Conservation (phyloP, 352 stramenopile species). For the Phytophthora ramorum region DNA sequence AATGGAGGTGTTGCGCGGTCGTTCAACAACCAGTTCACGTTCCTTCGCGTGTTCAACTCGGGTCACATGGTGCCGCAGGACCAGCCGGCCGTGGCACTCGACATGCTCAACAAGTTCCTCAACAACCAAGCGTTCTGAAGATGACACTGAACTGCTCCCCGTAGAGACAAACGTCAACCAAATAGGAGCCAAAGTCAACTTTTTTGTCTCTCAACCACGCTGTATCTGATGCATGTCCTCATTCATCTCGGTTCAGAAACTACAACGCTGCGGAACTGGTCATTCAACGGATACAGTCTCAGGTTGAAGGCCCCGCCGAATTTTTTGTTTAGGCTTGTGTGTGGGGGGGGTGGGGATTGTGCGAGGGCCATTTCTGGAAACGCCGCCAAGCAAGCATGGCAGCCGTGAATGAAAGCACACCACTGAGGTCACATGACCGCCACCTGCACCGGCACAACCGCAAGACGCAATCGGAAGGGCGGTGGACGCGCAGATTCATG, state of each 20-base stretch:
- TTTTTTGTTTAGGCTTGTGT: neutral
- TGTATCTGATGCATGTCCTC: neutral
- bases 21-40: conserved; percentile 58
- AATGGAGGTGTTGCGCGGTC: conserved; percentile 42
- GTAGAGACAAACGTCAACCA: neutral
- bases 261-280: conserved; percentile 11
- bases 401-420: conserved; percentile 21
- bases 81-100: conserved; percentile 54
- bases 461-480: conserved; percentile 10
- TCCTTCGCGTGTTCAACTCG: conserved; percentile 67
- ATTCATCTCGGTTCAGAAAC: conserved; percentile 17
- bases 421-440: conserved; percentile 24
- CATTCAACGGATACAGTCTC: conserved; percentile 21
- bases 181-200: conserved; percentile 5
- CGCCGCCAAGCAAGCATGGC: conserved; percentile 9
- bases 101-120: conserved; percentile 80
- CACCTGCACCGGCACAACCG: conserved; percentile 25
- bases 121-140: conserved; percentile 41
- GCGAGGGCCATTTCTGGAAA: conserved; percentile 50
- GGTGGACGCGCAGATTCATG: conserved; percentile 16
- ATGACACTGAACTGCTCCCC: neutral
- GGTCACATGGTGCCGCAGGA: conserved; percentile 74
- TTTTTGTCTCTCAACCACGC: neutral
- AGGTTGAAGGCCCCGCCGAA: conserved; percentile 13
- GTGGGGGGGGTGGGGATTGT: neutral